Percentiles rank a stretch among this genome's conserved stretches.
Evolutionary conservation across 768 basidiomycete genomes (phyloP).

Genomic region (Suillus sp.): DNA sequence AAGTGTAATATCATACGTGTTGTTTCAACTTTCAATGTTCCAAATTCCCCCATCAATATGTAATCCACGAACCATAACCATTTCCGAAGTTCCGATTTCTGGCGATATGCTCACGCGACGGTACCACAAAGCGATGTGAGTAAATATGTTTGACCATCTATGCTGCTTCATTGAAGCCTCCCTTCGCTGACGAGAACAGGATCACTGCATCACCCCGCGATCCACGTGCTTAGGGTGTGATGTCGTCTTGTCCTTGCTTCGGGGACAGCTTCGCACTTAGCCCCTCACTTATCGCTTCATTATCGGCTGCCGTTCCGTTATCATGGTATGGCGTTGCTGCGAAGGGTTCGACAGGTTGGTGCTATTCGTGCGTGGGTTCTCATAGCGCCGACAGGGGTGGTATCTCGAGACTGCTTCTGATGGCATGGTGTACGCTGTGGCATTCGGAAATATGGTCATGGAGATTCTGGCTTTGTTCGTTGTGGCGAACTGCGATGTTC

Average conservation of each 20-base stretch:
- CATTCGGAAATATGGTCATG: not conserved
- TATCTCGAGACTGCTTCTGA: not conserved
- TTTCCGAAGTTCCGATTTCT: conserved; percentile 7
- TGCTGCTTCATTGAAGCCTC: conserved; percentile 2
- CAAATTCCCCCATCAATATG: not conserved
- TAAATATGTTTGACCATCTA: not conserved
- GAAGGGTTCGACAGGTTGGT: not conserved
- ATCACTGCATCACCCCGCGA: conserved; percentile 2
- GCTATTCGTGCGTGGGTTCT: conserved; percentile 4
- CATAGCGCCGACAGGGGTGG: conserved; percentile 4
- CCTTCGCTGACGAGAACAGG: not conserved
- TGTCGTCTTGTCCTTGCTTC: not conserved
- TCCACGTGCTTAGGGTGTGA: conserved; percentile 3
- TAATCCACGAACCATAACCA: conserved; percentile 3
- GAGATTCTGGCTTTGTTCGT: not conserved
- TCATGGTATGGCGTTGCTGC: not conserved
- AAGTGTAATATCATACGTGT: conserved; percentile 2
- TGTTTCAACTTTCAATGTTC: not conserved
- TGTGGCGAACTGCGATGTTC: not conserved
- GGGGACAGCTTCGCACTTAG: not conserved
- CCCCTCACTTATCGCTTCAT: conserved; percentile 8
- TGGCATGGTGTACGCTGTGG: not conserved
- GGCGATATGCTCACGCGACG: not conserved
- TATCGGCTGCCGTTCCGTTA: conserved; percentile 7
- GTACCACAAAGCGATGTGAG: not conserved